Evolutionary conservation across 1,139 yeast species (phyloP).

Genomic region (Lodderomyces oxycetoniae): DNA sequence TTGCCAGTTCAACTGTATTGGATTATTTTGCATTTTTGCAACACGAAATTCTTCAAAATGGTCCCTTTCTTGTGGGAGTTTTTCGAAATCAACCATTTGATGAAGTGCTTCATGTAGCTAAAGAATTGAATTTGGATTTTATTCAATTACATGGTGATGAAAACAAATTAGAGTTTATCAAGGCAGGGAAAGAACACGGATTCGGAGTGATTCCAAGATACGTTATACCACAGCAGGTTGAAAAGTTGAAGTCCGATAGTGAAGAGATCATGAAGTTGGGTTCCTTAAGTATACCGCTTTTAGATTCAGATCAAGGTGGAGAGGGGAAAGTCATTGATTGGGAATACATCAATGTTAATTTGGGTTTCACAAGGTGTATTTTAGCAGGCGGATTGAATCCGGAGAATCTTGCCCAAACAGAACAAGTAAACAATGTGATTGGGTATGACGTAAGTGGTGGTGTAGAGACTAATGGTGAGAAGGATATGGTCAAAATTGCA

Average conservation of each 20-base stretch:
- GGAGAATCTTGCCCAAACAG: conserved; percentile 58
- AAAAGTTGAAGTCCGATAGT: conserved; percentile 20
- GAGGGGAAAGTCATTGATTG: conserved; percentile 80
- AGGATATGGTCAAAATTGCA: conserved; percentile 60
- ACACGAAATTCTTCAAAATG: conserved; percentile 36
- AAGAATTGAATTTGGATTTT: conserved; percentile 57
- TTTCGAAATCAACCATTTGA: conserved; percentile 75
- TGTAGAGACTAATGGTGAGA: conserved; percentile 67
- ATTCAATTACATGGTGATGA: conserved; percentile 91
- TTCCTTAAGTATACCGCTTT: conserved; percentile 51
- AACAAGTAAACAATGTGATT: conserved; percentile 44
- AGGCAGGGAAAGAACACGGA: conserved; percentile 13
- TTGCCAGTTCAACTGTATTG: neutral
- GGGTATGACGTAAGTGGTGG: conserved; percentile 98
- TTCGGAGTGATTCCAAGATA: conserved; percentile 72
- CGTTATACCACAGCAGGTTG: conserved; percentile 52
- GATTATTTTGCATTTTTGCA: conserved; percentile 31
- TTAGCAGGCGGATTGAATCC: conserved; percentile 90
- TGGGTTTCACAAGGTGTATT: conserved; percentile 45
- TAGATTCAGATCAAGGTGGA: conserved; percentile 91
- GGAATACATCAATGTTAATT: conserved; percentile 33
- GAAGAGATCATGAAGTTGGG: conserved; percentile 13
- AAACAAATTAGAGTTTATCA: conserved; percentile 50
- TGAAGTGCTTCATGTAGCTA: conserved; percentile 49
- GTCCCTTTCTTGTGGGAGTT: conserved; percentile 84